A percentile compares a stretch with the other conserved stretches of the same genome.
Evolutionary conservation across 2,329 filamentous ascomycete species (phyloP).

Genomic region (Fusarium hostae): DNA sequence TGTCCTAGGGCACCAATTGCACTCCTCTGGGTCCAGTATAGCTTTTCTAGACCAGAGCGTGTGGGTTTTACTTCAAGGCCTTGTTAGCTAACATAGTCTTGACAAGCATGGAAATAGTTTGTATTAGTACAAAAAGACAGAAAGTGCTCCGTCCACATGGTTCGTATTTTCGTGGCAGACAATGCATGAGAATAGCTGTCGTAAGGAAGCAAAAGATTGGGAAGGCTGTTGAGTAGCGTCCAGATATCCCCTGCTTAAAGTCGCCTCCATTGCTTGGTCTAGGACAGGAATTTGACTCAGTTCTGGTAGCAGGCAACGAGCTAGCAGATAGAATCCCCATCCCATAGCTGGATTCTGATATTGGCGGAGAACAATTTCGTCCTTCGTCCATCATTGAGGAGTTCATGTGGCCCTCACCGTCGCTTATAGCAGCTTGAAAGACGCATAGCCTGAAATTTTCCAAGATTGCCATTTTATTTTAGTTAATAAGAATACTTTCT

Average conservation of each 20-base stretch:
- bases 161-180: accelerated
- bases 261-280: background rate
- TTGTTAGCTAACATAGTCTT: background rate
- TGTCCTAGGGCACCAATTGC: too few species aligned
- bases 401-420: background rate
- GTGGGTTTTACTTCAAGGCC: accelerated
- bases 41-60: accelerated
- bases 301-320: accelerated
- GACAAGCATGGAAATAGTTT: accelerated
- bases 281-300: accelerated
- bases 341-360: accelerated
- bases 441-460: background rate
- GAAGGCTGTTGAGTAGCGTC: accelerated
- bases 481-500: background rate
- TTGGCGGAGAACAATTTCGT: too few species aligned
- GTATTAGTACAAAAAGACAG: accelerated
- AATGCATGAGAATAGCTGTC: accelerated
- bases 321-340: accelerated
- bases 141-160: accelerated
- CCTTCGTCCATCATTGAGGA: too few species aligned
- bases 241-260: accelerated
- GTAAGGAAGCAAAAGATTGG: accelerated
- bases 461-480: too few species aligned
- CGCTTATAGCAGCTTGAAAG: accelerated
- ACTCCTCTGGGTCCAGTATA: background rate